Base-by-base conservation (phyloP, 2,329 filamentous ascomycete species). In the Nakataea oryzae region DNA sequence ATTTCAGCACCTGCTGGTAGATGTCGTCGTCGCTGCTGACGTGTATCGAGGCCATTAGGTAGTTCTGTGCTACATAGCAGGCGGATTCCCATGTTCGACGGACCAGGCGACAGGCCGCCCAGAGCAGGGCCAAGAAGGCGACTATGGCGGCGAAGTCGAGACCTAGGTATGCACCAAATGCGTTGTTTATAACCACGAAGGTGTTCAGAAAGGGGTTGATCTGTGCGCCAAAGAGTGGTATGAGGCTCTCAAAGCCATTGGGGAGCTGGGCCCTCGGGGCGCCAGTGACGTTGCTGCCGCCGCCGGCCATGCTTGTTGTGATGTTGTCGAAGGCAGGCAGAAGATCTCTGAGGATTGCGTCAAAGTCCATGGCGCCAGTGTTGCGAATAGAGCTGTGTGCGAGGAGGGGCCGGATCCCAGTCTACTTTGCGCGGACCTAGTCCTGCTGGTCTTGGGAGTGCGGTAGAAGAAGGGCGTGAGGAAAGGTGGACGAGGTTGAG, bases 1-100 rank as follows among this genome's bases (percentile, higher is more conserved):
- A 87, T 61, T 80, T 78, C 75, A 86, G 84, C 59, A 87, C 67
- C 61, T 86, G 81, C 3, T 69, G 60, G 67, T 85, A 86, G 30
- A 86, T 84, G 61, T 82, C 79, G 67, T 88, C 85, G 56, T 76
- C 76, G 63, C 79, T 80, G 63, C 74, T 76, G 58, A 88, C 75
- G 60, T 79, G 78, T 62, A 87, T 76, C 64, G 75, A 77, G 60
- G 79, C 77, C 71, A 79, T 81, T 62, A 84, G 74, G 65, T 83
- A 74, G 8, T 71, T 69, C n/a, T 72, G 71, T 30, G 82, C 64
- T 21, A 81, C 62, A 57, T 54, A 14, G 34, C 27, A 54, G 28
- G 34, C 24, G 27, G 55, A 27, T 14, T n/a, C n/a, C 65, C 76
- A 75, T 0, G 75, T 55, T 63, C 76, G 75, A 4, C 67, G 68